A percentile compares a stretch with the other conserved stretches of the same genome.
phyloP scores from a whole-genome alignment of 2,329 filamentous ascomycete species.

The Dactylonectria macrodidyma region DNA sequence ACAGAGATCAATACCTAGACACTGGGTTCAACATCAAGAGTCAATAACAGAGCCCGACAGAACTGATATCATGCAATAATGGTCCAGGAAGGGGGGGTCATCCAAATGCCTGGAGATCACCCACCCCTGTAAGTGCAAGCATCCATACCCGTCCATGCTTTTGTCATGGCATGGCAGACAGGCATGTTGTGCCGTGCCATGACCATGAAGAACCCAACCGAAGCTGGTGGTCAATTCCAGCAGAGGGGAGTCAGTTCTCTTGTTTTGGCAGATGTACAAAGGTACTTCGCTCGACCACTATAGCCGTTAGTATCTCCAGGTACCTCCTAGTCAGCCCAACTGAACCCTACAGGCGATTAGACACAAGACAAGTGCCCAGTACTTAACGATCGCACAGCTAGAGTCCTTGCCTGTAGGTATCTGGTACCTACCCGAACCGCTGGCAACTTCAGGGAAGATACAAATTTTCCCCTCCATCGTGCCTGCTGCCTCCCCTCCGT shows the following conservation, averaged over 20 bases:
- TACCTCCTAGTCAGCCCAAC: background rate
- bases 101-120: background rate
- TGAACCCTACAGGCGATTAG: background rate
- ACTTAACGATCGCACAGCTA: background rate
- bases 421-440: background rate
- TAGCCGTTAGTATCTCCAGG: background rate
- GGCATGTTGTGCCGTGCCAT: constrained; percentile 1
- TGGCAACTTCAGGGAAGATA: background rate
- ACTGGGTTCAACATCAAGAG: background rate
- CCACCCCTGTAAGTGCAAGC: background rate
- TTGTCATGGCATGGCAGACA: background rate
- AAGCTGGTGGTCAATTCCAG: constrained; percentile 31
- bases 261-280: background rate
- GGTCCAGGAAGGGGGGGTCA: background rate
- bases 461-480: background rate
- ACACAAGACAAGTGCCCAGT: background rate
- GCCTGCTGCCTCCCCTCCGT: constrained; percentile 9
- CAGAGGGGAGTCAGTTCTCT: constrained; percentile 1
- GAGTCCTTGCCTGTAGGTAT: too few species aligned
- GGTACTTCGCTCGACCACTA: background rate
- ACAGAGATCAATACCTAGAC: too few species aligned
- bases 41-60: background rate
- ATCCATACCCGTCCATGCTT: background rate
- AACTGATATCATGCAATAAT: background rate
- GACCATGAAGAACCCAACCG: constrained; percentile 20